Percentiles rank a stretch among this genome's conserved stretches.
Evolutionary conservation across 2,329 filamentous ascomycete species (phyloP).

Genomic region (Ramularia endophylla): DNA sequence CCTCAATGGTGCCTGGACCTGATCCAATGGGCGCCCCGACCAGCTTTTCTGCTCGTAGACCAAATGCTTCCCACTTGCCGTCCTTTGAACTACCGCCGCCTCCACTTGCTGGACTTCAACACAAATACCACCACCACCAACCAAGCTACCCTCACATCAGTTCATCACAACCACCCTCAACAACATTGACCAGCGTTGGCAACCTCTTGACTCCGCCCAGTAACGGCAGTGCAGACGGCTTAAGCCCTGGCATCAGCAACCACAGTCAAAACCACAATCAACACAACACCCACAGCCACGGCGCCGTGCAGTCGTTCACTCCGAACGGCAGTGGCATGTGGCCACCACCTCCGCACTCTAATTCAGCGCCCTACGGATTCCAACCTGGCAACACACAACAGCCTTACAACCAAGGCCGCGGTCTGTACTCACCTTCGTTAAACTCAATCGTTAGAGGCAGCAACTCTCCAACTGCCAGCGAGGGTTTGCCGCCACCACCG

Average conservation of each 20-base stretch:
- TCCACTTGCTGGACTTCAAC: conserved; percentile 43
- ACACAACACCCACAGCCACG: conserved; percentile 33
- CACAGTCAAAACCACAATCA: conserved; percentile 55
- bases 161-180: conserved; percentile 42
- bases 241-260: conserved; percentile 57
- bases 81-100: conserved; percentile 64
- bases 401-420: conserved; percentile 43
- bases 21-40: conserved; percentile 56
- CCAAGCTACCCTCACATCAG: conserved; percentile 29
- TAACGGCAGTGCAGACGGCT: conserved; percentile 53
- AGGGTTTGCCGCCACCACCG: conserved; percentile 60
- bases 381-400: conserved; percentile 42
- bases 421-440: conserved; percentile 54
- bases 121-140: conserved; percentile 45
- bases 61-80: conserved; percentile 62
- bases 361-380: conserved; percentile 52
- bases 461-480: conserved; percentile 54
- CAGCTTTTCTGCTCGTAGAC: conserved; percentile 65
- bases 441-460: conserved; percentile 48
- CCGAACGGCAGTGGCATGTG: conserved; percentile 56
- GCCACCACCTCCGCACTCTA: conserved; percentile 48
- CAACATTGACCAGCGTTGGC: conserved; percentile 47
- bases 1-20: conserved; percentile 57
- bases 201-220: conserved; percentile 59
- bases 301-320: conserved; percentile 52